Conservation (phyloP, 164 flowering plant genomes). For the Chloranthus sessilifolius region DNA sequence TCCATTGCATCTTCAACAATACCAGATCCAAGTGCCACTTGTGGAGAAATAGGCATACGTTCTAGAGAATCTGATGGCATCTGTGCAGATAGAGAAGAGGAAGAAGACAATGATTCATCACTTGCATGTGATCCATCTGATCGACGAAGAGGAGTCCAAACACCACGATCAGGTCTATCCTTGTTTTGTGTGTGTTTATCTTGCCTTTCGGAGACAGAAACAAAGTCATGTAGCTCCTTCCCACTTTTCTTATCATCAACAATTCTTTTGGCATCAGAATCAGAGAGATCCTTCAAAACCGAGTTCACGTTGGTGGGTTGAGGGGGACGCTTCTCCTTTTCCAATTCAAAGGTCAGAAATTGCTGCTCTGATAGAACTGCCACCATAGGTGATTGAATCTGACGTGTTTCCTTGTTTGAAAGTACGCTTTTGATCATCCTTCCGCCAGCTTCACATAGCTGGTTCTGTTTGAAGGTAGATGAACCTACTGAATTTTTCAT, state of each 20-base stretch:
- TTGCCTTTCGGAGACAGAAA: conserved; percentile 36
- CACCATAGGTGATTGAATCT: conserved; percentile 9
- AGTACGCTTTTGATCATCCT: conserved; percentile 60
- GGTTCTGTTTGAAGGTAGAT: conserved; percentile 39
- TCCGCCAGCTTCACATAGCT: conserved; percentile 60
- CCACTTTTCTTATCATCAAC: conserved; percentile 22
- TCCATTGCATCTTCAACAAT: conserved; percentile 16
- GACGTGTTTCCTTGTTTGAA: conserved; percentile 50
- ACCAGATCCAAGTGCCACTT: conserved; percentile 8
- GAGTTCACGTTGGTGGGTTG: conserved; percentile 37
- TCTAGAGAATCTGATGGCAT: conserved; percentile 23
- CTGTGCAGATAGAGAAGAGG: conserved; percentile 38
- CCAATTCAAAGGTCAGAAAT: conserved; percentile 28
- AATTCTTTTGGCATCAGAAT: conserved; percentile 36
- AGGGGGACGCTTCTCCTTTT: conserved; percentile 69
- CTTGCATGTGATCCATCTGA: conserved; percentile 63
- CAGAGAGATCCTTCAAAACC: conserved; percentile 19
- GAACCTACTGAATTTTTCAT: conserved; percentile 29
- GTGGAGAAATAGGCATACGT: conserved; percentile 2
- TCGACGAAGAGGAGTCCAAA: conserved; percentile 79
- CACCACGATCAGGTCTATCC: conserved; percentile 82
- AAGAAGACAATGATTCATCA: conserved; percentile 55
- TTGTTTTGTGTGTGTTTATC: conserved; percentile 61
- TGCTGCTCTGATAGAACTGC: conserved; percentile 42
- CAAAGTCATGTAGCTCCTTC: conserved; percentile 32